Conservation (phyloP, 371 early-diverging fungal genomes). For the Lichtheimia ornata region DNA sequence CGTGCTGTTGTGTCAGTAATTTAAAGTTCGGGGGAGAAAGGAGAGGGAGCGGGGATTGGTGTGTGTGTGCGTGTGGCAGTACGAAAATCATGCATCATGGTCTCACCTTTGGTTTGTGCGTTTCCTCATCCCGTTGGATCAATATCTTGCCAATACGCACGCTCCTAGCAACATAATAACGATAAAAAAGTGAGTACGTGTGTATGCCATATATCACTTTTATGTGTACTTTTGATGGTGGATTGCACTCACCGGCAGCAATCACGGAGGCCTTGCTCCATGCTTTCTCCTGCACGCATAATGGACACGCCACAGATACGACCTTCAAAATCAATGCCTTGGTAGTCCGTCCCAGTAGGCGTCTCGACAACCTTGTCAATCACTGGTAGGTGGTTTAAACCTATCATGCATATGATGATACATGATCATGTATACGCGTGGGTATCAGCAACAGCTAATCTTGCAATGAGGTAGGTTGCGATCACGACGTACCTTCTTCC, state of each 20-base stretch:
- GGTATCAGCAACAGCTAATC: no score
- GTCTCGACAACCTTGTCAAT: conserved; percentile 77
- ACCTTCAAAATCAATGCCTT: conserved; percentile 82
- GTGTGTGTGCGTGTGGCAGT: no score
- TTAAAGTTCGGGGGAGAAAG: no score
- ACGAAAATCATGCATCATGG: no score
- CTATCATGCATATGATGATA: conserved; percentile 30
- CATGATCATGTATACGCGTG: no score
- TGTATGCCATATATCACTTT: neutral
- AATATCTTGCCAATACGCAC: conserved; percentile 93
- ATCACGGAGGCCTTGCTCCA: conserved; percentile 93
- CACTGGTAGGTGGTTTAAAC: conserved; percentile 88
- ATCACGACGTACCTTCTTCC: conserved; percentile 3
- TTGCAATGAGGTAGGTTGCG: neutral
- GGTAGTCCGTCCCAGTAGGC: conserved; percentile 72
- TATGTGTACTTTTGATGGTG: no score
- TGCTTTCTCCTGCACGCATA: conserved; percentile 94
- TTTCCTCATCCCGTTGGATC: conserved; percentile 94
- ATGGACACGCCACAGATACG: conserved; percentile 95
- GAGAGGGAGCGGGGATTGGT: no score
- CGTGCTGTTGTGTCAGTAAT: no score
- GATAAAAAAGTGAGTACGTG: neutral
- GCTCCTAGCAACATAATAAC: conserved; percentile 44
- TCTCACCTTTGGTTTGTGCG: conserved; percentile 78
- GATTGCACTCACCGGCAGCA: conserved; percentile 65